Base-by-base conservation (phyloP, 495 filamentous ascomycete species). In the Oidiodendron maius region DNA sequence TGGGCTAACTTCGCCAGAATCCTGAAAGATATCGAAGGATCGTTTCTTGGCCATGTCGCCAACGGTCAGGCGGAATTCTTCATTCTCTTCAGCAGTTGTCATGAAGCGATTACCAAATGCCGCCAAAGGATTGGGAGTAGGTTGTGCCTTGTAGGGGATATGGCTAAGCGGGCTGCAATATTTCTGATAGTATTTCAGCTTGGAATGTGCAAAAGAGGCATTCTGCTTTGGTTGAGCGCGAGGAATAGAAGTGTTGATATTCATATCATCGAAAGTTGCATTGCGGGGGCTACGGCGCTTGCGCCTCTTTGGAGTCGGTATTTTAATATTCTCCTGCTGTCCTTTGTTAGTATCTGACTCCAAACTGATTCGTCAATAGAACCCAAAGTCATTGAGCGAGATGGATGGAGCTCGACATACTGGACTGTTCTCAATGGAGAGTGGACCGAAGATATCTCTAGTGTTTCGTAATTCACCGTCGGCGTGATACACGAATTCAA, bases 401-500 rank as follows among this genome's bases (percentile, higher is more conserved):
- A n/a, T n/a, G n/a, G n/a, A n/a, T n/a, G 15, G 2, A 28, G 17
- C 0, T 12, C 17, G 9, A 69, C 67, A 52, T 54, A 74, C 74
- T 45, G 66, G 71, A 46, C 64, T 73, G 2, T 63, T 72, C 22
- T 75, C 67, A 13, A 6, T 41, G 0, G 76, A 76, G 12, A 70
- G 66, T 17, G 60, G 66, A 16, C 68, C 71, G 53, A 75, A 77
- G 17, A 79, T 71, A 40, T 76, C 68, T 41, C 72, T 58, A 10
- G 53, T 62, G 66, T 81, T 62, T 75, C 77, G 54, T 71, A 71
- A 30, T 48, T 69, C 22, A 68, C 87, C 36, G 57, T 71, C 46
- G 61, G 74, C 35, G 65, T 77, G 66, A 61, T 82, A 90, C 16
- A 94, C 76, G 37, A 78, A 63, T 60, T 96, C 90, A 0, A 64